A percentile compares a stretch with the other conserved stretches of the same genome.
These are phyloP conservation scores for Ustilago xerochloae DNA, from an alignment of 1,284 basidiomycete species.

Conservation along the genomic window DNA sequence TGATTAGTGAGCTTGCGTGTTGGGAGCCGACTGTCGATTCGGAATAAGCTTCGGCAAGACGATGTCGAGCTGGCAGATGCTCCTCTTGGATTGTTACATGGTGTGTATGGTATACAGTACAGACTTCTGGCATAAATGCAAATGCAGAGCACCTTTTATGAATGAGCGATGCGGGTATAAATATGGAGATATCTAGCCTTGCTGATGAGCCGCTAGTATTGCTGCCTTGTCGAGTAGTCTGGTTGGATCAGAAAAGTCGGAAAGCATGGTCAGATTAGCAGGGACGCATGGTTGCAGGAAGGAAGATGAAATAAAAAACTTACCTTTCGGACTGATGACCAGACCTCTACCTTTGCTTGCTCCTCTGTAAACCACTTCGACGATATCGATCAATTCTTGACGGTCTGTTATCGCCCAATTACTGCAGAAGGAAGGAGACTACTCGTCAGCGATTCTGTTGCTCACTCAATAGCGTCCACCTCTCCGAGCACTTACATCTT, in stretches of 20 bases:
- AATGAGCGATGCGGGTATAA: slow-evolving; percentile 28
- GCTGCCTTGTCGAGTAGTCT: slow-evolving; percentile 62
- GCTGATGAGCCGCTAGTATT: slow-evolving; percentile 33
- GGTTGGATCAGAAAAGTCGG: neutral
- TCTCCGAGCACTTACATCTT: slow-evolving; percentile 75
- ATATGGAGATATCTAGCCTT: neutral
- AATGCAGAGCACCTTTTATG: neutral
- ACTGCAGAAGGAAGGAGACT: slow-evolving; percentile 5
- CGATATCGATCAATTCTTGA: slow-evolving; percentile 85
- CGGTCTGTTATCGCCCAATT: slow-evolving; percentile 67
- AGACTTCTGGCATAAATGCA: too few species aligned
- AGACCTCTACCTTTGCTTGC: slow-evolving; percentile 98
- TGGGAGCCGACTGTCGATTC: too few species aligned
- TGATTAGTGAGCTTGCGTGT: too few species aligned
- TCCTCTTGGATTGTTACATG: too few species aligned
- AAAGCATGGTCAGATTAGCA: neutral
- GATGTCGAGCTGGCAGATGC: too few species aligned
- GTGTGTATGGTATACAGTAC: too few species aligned
- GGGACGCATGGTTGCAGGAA: neutral
- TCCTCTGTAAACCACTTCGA: slow-evolving; percentile 97
- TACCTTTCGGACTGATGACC: slow-evolving; percentile 95
- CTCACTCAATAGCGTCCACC: neutral
- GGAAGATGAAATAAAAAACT: neutral
- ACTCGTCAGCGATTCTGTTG: neutral
- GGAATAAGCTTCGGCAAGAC: too few species aligned